phyloP scores from a whole-genome alignment of 1,284 basidiomycete species.

The Malassezia pachydermatis region DNA sequence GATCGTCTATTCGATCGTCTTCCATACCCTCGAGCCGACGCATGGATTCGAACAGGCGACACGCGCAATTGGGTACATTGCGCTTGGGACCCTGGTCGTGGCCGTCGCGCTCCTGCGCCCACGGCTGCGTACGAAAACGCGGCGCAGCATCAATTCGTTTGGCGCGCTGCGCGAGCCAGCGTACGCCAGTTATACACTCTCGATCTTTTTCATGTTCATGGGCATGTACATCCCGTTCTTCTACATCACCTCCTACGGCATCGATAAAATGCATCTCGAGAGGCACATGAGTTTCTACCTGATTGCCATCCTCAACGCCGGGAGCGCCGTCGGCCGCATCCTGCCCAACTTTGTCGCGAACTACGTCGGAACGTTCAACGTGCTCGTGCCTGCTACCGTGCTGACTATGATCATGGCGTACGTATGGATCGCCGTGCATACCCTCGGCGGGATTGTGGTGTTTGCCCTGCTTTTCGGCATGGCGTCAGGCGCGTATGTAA shows the following conservation, averaged over 20 bases:
- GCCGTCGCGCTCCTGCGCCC: constrained; percentile 10
- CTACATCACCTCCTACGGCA: constrained; percentile 16
- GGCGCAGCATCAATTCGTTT: constrained; percentile 1
- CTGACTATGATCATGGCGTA: constrained; percentile 34
- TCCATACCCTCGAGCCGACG: constrained; percentile 19
- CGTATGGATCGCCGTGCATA: constrained; percentile 9
- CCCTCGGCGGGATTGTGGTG: constrained; percentile 12
- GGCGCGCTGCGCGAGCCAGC: constrained; percentile 13
- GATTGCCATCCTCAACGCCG: constrained; percentile 32
- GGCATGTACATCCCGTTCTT: constrained; percentile 19
- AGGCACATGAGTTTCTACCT: constrained; percentile 20
- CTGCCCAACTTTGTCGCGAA: constrained; percentile 46
- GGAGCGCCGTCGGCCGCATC: constrained; percentile 43
- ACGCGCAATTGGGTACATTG: constrained; percentile 30
- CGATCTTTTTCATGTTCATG: constrained; percentile 10
- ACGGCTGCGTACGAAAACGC: not conserved
- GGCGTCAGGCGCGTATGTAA: constrained; percentile 30
- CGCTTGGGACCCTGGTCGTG: constrained; percentile 17
- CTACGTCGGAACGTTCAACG: constrained; percentile 44
- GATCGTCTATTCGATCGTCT: constrained; percentile 34
- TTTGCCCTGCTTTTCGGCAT: constrained; percentile 31
- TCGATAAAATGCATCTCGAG: not conserved
- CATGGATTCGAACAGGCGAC: constrained; percentile 32
- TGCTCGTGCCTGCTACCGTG: constrained; percentile 37
- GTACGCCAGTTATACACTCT: constrained; percentile 1